Conservation (phyloP, 1,284 basidiomycete genomes). For the Trametes hirsuta region DNA sequence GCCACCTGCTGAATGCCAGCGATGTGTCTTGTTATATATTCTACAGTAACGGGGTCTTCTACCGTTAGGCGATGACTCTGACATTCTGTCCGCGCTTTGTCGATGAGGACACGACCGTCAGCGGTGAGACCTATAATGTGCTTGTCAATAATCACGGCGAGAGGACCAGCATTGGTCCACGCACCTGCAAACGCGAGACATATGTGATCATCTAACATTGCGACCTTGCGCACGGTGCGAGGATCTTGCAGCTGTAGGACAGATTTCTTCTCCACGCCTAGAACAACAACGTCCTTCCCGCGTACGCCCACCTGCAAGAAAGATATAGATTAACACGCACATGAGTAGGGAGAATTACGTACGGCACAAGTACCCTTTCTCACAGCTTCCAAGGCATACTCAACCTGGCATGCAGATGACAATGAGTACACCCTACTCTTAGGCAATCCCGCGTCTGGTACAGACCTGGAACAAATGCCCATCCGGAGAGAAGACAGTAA, state of each 20-base stretch:
- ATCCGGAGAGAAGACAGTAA: slow-evolving; percentile 95
- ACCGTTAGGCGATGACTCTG: slow-evolving; percentile 97
- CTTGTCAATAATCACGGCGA: neutral
- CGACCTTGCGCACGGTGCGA: slow-evolving; percentile 96
- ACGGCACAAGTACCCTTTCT: slow-evolving; percentile 98
- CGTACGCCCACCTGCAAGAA: slow-evolving; percentile 85
- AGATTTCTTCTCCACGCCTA: slow-evolving; percentile 99
- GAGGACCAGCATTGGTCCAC: slow-evolving; percentile 26
- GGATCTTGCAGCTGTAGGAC: slow-evolving; percentile 98
- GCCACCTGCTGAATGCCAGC: slow-evolving; percentile 96
- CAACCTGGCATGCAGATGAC: slow-evolving; percentile 66
- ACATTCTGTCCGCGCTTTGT: slow-evolving; percentile 97
- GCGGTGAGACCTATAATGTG: slow-evolving; percentile 83
- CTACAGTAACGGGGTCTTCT: slow-evolving; percentile 97
- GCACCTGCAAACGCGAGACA: slow-evolving; percentile 97
- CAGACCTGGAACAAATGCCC: slow-evolving; percentile 90
- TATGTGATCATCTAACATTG: slow-evolving; percentile 98
- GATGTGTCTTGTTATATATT: slow-evolving; percentile 98
- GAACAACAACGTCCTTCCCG: slow-evolving; percentile 92
- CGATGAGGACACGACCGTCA: slow-evolving; percentile 96
- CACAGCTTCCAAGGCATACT: slow-evolving; percentile 98
- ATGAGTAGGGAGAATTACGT: slow-evolving; percentile 32
- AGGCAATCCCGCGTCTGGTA: slow-evolving; percentile 12
- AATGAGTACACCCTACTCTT: slow-evolving; percentile 6
- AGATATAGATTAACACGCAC: neutral